phyloP scores from a whole-genome alignment of 352 stramenopile species.

The Phytophthora capsici region DNA sequence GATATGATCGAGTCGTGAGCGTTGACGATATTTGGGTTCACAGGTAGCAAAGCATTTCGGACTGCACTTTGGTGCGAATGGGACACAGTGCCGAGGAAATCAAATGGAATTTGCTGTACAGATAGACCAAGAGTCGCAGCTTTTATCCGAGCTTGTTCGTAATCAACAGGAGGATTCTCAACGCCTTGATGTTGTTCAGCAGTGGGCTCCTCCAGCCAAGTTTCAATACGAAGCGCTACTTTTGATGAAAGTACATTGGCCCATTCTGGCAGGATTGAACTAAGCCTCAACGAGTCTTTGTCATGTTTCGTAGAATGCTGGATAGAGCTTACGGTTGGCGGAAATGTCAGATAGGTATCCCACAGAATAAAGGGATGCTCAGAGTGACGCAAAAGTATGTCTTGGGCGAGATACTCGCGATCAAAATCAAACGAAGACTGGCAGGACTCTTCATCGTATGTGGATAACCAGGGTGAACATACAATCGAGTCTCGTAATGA shows the following conservation, averaged over 20 bases:
- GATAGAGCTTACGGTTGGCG: not conserved
- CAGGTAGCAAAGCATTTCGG: constrained; percentile 19
- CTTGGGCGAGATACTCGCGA: constrained; percentile 17
- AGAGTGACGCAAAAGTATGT: constrained; percentile 7
- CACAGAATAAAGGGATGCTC: constrained; percentile 27
- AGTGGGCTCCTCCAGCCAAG: constrained; percentile 18
- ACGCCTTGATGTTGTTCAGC: not conserved
- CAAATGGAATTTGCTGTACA: constrained; percentile 29
- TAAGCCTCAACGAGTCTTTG: not conserved
- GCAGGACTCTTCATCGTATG: constrained; percentile 2
- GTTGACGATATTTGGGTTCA: constrained; percentile 21
- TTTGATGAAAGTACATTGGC: constrained; percentile 10
- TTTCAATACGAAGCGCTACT: constrained; percentile 24
- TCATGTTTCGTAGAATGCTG: not conserved
- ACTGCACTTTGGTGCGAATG: constrained; percentile 13
- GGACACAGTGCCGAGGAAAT: constrained; percentile 22
- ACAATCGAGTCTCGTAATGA: constrained; percentile 15
- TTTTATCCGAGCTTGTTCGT: constrained; percentile 6
- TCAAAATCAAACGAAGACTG: constrained; percentile 33
- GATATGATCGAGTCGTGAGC: constrained; percentile 25
- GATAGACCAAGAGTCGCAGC: not conserved
- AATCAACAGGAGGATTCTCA: constrained; percentile 3
- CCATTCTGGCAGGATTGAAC: constrained; percentile 19
- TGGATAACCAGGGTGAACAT: constrained; percentile 26
- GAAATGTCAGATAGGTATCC: constrained; percentile 8